Percentiles rank a stretch among this genome's conserved stretches.
Conservation (phyloP, 768 basidiomycete species). For the Amanita thiersii region DNA sequence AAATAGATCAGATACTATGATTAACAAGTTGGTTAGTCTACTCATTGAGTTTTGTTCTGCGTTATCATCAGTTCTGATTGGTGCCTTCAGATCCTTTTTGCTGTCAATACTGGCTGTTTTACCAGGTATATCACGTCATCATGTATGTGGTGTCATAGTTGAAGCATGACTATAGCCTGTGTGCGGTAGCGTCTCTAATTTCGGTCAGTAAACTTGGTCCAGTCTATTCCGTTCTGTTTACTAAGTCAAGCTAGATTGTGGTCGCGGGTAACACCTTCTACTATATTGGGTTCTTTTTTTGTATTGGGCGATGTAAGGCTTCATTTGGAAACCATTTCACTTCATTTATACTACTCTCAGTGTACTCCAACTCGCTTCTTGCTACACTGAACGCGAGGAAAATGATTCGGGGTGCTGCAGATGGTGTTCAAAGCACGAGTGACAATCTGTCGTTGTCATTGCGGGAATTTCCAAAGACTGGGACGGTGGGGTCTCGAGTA, state of each 20-base stretch:
- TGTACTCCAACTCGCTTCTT: constrained; percentile 55
- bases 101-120: constrained; percentile 32
- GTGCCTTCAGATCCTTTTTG: constrained; percentile 30
- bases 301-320: constrained; percentile 44
- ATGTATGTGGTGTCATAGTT: background rate
- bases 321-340: background rate
- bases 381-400: constrained; percentile 51
- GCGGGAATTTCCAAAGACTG: constrained; percentile 28
- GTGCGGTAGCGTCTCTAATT: constrained; percentile 47
- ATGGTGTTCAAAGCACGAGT: constrained; percentile 31
- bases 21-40: constrained; percentile 32
- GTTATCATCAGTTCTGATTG: background rate
- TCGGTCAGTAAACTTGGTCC: constrained; percentile 26
- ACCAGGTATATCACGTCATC: constrained; percentile 21
- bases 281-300: constrained; percentile 55
- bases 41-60: no score
- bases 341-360: constrained; percentile 18
- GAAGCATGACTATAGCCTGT: constrained; percentile 24
- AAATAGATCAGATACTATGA: constrained; percentile 35
- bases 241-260: constrained; percentile 30
- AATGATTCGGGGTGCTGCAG: constrained; percentile 32
- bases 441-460: constrained; percentile 31
- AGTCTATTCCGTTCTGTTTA: constrained; percentile 3
- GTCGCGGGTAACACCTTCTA: constrained; percentile 40
- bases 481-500: constrained; percentile 23